Base-by-base conservation (phyloP, 148 eudicot genomes). In the Rhododendron ovatum region DNA sequence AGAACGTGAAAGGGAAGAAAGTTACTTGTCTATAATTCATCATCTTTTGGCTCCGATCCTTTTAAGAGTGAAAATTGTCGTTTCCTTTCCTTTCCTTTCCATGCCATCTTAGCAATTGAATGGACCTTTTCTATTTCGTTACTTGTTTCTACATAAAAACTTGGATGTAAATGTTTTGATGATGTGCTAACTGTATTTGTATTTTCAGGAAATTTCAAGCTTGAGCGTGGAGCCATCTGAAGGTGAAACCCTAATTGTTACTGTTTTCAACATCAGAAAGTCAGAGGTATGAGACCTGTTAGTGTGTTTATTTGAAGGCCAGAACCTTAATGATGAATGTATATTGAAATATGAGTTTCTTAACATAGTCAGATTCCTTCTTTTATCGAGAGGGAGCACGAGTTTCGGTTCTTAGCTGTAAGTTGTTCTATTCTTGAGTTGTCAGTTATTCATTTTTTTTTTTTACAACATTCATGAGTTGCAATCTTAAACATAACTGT, bases 181-280 rank as follows among this genome's bases (percentile, higher is more conserved):
- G 30, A 18, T 35, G 50, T 55, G 14, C 9, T 5, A 35, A 78
- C 13, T 45, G 24, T 39, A 81, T 53, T 75, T 85, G 53, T 79
- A n/a, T 69, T 80, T 67, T 12, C 92, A 95, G 99, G 99, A 97
- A 87, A 95, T 93, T 81, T 97, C 98, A 79, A 95, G 98, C 90
- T 91, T 97, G 71, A 95, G 99, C 48, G 98, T 97, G 75, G 98
- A 95, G 89, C 96, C 96, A 53, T 95, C 94, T 88, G 94, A 95
- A 84, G 92, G 88, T 76, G 98, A 97, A 90, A 90, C 89, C 65
- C 93, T 97, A 73, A 80, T 95, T 86, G 96, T 95, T 87, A 93
- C 99, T 85, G 94, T 94, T 74, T 97, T 97, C 86, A 95, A 93
- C 91, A 93, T 97, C 69, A 88, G 88, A 75, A 88, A 91, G 85